Evolutionary conservation across 768 basidiomycete species (phyloP), one percentile per base, ranked within the genome.

Genomic region (Leucocoprinus leucothites): DNA sequence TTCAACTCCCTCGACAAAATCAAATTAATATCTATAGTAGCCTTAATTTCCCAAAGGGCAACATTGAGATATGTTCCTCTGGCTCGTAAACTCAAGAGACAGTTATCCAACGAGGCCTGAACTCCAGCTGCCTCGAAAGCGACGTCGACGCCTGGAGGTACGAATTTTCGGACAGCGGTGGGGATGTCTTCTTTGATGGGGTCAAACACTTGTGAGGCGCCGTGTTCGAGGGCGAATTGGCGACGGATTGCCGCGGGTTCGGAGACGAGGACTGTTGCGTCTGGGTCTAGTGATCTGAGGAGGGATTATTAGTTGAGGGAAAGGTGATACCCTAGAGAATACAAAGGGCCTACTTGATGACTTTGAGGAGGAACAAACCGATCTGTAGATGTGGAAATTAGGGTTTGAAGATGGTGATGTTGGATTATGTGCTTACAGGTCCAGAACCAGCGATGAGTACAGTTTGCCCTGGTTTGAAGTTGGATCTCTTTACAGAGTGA

Each of bases 111-210:
- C 42, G 71, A 68, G 13, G 64, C 64, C 57, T 77, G 74, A 2
- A 70, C 58, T 0, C 79, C 78, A 3, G 77, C 75, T 16, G 77
- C 76, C 43, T 81, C 80, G 58, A 78, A 78, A 3, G 69, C 75
- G 43, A 78, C 65, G 55, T 78, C 74, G 9, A 75, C 75, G 22
- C 79, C 78, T 2, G 59, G 40, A 11, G 65, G 66, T 28, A 51
- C 59, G 13, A 67, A 77, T 1, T 66, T 64, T 25, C 65, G 57
- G 19, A 65, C 47, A 5, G 68, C 65, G 1, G 61, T 64, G 0
- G 61, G 55, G 3, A 65, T 60, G 25, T 75, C 53, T 57, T 72
- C 65, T 16, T n/a, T 45, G 16, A 58, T 62, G 2, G 78, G 77
- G 48, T 78, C 68, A 58, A 74, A 60, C 4, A 68, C 67, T 19